Base-by-base conservation (phyloP, 768 basidiomycete species). In the Agrocybe pediades region DNA sequence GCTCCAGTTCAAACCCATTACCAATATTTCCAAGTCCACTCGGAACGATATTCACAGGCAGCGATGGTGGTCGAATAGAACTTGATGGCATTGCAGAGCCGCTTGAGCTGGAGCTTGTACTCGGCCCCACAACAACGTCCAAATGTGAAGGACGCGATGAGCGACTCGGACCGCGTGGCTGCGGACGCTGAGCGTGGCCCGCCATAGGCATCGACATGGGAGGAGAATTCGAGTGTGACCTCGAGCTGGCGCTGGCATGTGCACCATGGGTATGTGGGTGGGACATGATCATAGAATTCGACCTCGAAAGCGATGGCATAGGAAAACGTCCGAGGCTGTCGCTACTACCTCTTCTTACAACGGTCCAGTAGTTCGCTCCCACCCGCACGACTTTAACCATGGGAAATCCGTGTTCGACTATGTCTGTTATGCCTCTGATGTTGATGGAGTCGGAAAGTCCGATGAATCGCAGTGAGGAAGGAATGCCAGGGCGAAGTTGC, bases 401-500 rank as follows among this genome's bases (percentile, higher is more conserved):
- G 0, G 84, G 81, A 66, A 88, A 88, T 2, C 84, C 84, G 15
- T 77, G 76, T 56, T 83, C 81, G 20, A 87, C 73, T 9, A 86
- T 68, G 9, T 64, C 68, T 17, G 71, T 61, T 4, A 71, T 71
- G 54, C 72, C 76, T 16, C 71, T 71, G 17, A 80, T 51, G 41
- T 74, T 65, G 60, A 79, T 70, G 4, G 11, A 36, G 51, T 84
- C 82, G 8, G 75, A 71, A n/a, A 88, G 68, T 1, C 79, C 81
- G 24, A 87, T 71, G 64, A 83, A 87, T 26, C 75, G 73, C 50
- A 88, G 65, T 29, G 64, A 53, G 0, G 77, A 76, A 0, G 86
- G 85, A 24, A 87, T 66, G 0, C 85, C 85, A 3, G 76, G 65
- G 20, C 82, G 80, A 8, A 88, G 66, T 80, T 86, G 85, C 84